Base-by-base conservation (phyloP, 1,284 basidiomycete species). In the Mycocalia duriaeana region DNA sequence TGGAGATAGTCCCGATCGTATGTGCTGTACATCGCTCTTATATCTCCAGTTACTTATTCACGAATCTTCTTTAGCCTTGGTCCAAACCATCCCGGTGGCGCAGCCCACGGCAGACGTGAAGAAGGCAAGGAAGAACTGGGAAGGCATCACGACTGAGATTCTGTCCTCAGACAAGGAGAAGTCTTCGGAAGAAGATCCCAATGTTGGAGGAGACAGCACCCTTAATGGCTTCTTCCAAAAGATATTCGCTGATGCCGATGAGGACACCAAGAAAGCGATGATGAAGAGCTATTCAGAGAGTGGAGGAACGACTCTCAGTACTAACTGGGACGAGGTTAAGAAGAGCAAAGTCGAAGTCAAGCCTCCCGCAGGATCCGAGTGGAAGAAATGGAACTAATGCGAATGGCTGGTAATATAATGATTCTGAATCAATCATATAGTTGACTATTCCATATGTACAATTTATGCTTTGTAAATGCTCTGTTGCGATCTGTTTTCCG, bases 221-320 rank as follows among this genome's bases (percentile, higher is more conserved):
- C 75, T 90, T 52, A 91, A 91, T 62, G 54, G 69, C 13, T 90
- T 90, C 70, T 91, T 91, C 76, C 85, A 89, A 61, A 84, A 87
- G 69, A 79, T 97, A 50, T 97, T 89, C 59, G 74, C 75, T 3
- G 86, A 88, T 60, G 89, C 91, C 9, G 91, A 95, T 60, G 89
- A 91, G 0, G 89, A 96, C 59, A 91, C 91, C 3, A 81, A 76
- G 58, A 78, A 84, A 34, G 94, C 94, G 0, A 97, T 97, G 92
- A 83, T 96, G 82, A 97, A 97, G 77, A 93, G 90, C 62, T 96
- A 90, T 63, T 76, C 79, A 49, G 92, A 95, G 71, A 91, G 88
- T 55, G 91, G 91, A 5, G 92, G 94, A 3, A 97, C 94, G 6
- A 85, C 91, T 0, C 73, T 97, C 38, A 93, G 89, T 68, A 97